Evolutionary conservation across 192 early-diverging fungal genomes (phyloP).

Genomic region (Coemansia sp.): DNA sequence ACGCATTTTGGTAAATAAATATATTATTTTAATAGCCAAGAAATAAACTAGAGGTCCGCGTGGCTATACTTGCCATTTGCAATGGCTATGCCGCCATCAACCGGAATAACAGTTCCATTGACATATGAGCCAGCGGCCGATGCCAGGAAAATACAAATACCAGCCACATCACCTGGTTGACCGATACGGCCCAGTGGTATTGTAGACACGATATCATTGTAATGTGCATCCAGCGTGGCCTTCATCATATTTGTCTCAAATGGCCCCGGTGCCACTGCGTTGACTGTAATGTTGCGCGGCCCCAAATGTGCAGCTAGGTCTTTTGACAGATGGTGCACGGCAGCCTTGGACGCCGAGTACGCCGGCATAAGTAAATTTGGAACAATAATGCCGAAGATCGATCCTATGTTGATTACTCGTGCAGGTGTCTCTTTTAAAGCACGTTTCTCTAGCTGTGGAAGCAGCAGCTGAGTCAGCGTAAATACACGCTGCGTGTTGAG

Average conservation of each 20-base stretch:
- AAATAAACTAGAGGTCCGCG: too few species aligned
- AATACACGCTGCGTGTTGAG: constrained; percentile 84
- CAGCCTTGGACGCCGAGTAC: constrained; percentile 79
- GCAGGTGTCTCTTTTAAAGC: constrained; percentile 8
- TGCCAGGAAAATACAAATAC: constrained; percentile 70
- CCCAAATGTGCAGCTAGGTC: constrained; percentile 67
- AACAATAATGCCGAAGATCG: constrained; percentile 63
- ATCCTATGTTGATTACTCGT: constrained; percentile 84
- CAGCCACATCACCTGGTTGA: constrained; percentile 80
- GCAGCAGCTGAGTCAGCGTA: constrained; percentile 69
- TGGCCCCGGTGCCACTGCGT: constrained; percentile 69
- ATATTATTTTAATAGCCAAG: too few species aligned
- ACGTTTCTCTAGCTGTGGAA: constrained; percentile 67
- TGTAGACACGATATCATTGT: constrained; percentile 54
- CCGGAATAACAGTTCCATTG: constrained; percentile 76
- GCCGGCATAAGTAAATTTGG: constrained; percentile 62
- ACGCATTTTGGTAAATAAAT: too few species aligned
- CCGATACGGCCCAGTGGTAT: constrained; percentile 81
- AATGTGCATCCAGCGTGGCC: constrained; percentile 56
- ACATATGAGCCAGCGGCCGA: constrained; percentile 73
- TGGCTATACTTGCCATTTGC: too few species aligned
- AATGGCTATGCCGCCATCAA: constrained; percentile 70
- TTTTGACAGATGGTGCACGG: constrained; percentile 70
- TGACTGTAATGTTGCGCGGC: constrained; percentile 59
- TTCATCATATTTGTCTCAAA: constrained; percentile 81